Percentiles rank a stretch among this genome's conserved stretches.
phyloP scores from a whole-genome alignment of 2,329 filamentous ascomycete genomes.

The Aspergillus proliferans region DNA sequence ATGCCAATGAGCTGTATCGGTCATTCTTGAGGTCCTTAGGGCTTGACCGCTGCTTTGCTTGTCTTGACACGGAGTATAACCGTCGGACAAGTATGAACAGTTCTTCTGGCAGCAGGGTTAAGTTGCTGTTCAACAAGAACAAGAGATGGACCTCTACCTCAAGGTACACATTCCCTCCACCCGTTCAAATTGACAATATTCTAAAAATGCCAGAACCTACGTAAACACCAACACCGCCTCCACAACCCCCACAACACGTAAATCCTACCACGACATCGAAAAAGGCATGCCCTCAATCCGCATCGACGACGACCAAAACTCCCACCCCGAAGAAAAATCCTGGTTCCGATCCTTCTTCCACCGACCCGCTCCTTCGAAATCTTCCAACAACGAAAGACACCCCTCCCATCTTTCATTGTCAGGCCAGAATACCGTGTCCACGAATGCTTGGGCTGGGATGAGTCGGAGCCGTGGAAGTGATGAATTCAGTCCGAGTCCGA shows the following conservation, averaged over 20 bases:
- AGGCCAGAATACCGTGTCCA: constrained; percentile 19
- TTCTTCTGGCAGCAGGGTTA: constrained; percentile 22
- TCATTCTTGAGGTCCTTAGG: constrained; percentile 39
- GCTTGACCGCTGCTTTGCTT: constrained; percentile 28
- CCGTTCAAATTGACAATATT: background rate
- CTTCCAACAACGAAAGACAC: constrained; percentile 5
- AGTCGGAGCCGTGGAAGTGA: constrained; percentile 19
- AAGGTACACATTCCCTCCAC: constrained; percentile 9
- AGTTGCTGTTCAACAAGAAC: constrained; percentile 16
- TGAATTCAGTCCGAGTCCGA: constrained; percentile 12
- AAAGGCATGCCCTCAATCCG: constrained; percentile 10
- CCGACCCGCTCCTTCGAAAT: constrained; percentile 5
- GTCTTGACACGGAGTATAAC: constrained; percentile 10
- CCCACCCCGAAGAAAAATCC: background rate
- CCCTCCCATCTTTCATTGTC: constrained; percentile 12
- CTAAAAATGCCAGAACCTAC: constrained; percentile 6
- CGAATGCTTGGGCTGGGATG: constrained; percentile 28
- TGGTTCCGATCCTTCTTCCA: constrained; percentile 11
- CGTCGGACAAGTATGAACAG: constrained; percentile 12
- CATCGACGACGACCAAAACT: background rate
- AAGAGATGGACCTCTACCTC: constrained; percentile 11
- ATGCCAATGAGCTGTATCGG: constrained; percentile 53
- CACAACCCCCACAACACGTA: background rate
- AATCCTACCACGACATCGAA: constrained; percentile 16
- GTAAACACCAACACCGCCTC: constrained; percentile 2